These are phyloP conservation scores for Phytophthora brassicae DNA, from an alignment of 352 stramenopile genomes.

Conservation along the genomic window DNA sequence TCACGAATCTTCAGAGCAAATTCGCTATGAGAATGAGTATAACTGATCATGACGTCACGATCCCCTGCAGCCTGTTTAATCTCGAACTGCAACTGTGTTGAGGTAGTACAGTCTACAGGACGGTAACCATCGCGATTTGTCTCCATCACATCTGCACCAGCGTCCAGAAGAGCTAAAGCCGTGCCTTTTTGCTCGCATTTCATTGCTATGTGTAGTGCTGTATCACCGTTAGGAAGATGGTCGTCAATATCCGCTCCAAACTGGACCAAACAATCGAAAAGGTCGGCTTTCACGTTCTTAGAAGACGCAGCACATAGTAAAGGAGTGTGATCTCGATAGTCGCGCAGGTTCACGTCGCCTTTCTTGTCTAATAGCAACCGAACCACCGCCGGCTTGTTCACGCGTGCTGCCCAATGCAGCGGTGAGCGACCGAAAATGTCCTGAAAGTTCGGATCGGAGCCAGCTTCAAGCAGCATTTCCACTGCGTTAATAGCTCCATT, in stretches of 20 bases:
- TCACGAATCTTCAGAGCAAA: constrained; percentile 74
- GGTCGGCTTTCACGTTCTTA: constrained; percentile 46
- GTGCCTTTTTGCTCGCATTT: constrained; percentile 67
- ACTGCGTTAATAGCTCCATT: constrained; percentile 48
- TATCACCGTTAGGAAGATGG: constrained; percentile 65
- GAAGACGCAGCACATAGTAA: constrained; percentile 65
- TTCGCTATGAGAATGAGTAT: constrained; percentile 79
- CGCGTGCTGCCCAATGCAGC: constrained; percentile 66
- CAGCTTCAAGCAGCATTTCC: constrained; percentile 46
- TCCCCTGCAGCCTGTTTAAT: constrained; percentile 78
- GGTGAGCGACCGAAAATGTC: constrained; percentile 60
- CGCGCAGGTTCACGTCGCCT: constrained; percentile 57
- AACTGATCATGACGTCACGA: constrained; percentile 88
- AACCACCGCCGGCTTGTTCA: constrained; percentile 57
- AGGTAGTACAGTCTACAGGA: constrained; percentile 81
- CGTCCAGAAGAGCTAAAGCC: constrained; percentile 57
- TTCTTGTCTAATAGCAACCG: constrained; percentile 47
- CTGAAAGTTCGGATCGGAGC: constrained; percentile 74
- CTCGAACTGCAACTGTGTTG: constrained; percentile 78
- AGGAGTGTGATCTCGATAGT: constrained; percentile 62
- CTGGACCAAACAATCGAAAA: constrained; percentile 56
- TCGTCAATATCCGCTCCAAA: constrained; percentile 71
- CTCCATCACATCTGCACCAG: constrained; percentile 61
- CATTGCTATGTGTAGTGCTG: constrained; percentile 73
- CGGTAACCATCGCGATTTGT: constrained; percentile 70